Evolutionary conservation across 345 rosid genomes (phyloP), one percentile per base, ranked within the genome.

Genomic region (Gossypium bickii): DNA sequence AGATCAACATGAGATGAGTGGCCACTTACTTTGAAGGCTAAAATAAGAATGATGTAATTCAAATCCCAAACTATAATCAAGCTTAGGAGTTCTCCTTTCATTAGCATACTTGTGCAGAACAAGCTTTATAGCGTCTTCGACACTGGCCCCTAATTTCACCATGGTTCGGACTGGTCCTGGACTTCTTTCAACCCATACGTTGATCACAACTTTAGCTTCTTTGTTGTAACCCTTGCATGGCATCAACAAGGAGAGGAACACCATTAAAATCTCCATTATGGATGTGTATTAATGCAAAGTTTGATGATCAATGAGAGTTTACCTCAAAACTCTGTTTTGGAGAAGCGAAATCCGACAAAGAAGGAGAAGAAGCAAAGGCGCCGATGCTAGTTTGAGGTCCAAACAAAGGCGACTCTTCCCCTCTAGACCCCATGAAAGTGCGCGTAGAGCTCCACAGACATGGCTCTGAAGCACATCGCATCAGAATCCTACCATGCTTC

Each of bases 151-250:
- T 58, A 86, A 76, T 83, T 82, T 85, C 61, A 90, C 88, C 92
- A 90, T 83, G 17, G 88, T 75, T 81, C 86, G 86, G 5, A 89
- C 77, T 0, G 98, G 94, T 58, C 97, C 98, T 9, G 98, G 93
- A 81, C 98, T 92, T 72, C 97, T 97, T 88, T 92, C 98, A 12
- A 94, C 91, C 29, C 87, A 88, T 52, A 94, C 93, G 81, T 73
- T 88, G 44, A 94, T 83, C 80, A 90, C 89, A 70, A 92, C 97
- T 70, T 92, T 92, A 13, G 86, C 83, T 48, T 91, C 89, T 76
- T 80, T 84, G 24, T 79, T 84, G 74, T 82, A 86, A 29, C 85
- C 85, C 87, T 85, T 34, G 41, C 0, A 34, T 34, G 41, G 7
- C 7, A 45, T 8, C 49, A 45, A 45, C 12, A 9, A 45, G 49